Conservation (phyloP, 2,329 filamentous ascomycete species). For the Talaromyces sp. region DNA sequence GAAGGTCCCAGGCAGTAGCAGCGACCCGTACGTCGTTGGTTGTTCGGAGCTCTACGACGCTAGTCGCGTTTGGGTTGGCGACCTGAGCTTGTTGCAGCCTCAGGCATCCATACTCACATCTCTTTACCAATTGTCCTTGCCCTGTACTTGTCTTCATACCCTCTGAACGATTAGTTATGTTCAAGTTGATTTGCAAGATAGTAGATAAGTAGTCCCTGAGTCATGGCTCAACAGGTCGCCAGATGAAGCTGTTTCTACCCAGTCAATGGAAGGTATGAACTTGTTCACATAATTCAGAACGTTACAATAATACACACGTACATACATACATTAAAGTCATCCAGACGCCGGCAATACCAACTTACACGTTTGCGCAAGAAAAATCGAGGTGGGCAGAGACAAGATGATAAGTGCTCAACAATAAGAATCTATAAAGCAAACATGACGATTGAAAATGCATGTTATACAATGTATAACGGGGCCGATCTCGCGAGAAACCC, state of each 20-base stretch:
- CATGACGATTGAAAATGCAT: not conserved
- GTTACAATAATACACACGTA: not conserved
- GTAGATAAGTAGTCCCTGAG: not conserved
- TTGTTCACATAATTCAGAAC: not conserved
- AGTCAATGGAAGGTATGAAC: not conserved
- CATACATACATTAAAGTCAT: not conserved
- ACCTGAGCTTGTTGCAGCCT: not conserved
- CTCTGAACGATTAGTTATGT: too few species aligned
- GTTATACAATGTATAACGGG: not conserved
- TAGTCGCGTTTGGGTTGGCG: not conserved
- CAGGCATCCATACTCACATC: not conserved
- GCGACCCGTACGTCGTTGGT: not conserved
- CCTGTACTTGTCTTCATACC: too few species aligned
- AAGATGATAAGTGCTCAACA: not conserved
- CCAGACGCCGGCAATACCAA: not conserved
- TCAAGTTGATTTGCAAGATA: too few species aligned
- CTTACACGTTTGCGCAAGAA: not conserved
- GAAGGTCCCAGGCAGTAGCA: slow-evolving; percentile 2
- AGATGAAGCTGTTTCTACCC: not conserved
- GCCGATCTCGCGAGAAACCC: not conserved
- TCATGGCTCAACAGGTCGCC: not conserved
- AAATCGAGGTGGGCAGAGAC: not conserved
- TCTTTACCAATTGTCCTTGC: too few species aligned
- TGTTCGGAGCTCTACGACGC: slow-evolving; percentile 3
- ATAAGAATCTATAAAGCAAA: slow-evolving; percentile 1